Evolutionary conservation across 2,329 filamentous ascomycete genomes (phyloP), one percentile per base, ranked within the genome.

Genomic region (Xylariales sp.): DNA sequence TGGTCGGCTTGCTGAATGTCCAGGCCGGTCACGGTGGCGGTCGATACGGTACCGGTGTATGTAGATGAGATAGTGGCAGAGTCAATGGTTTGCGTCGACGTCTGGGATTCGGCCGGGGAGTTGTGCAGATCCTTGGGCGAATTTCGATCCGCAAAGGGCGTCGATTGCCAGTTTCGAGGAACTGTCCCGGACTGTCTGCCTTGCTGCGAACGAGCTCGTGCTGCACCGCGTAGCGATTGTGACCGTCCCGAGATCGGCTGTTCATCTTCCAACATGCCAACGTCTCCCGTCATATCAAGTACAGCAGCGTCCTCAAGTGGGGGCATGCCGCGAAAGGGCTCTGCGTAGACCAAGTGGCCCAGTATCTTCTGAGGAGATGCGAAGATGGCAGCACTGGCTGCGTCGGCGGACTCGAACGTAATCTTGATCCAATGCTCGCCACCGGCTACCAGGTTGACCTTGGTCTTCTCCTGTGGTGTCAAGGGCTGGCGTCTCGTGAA

Each of bases 341-440:
- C 84, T 25, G 83, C 86, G 51, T 78, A 80, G 18, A 90, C 79
- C 11, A 84, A 60, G 54, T 85, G 72, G 10, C 85, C 85, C 39
- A 86, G 69, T 43, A 90, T 78, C 42, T 73, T 74, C 61, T 88
- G 82, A 0, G 85, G 85, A 36, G 83, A 88, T 38, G 77, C 75
- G 54, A 76, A 83, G 29, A 82, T 65, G 16, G 85, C 85, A 10
- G 78, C 70, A 42, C 86, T 82, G 15, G 83, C 85, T 2, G 84
- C 81, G 48, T 84, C 76, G 33, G 74, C 71, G 29, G 81, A 86
- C 61, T 88, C 85, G 52, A 88, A 90, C 1, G 85, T 90, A 39
- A 90, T 71, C 60, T 89, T 89, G 52, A 96, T 88, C 91, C 91
- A 97, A 67, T 95, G 87, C 50, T 85, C 77, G 29, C 91, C 91